Conservation (phyloP, 495 filamentous ascomycete species). For the Barbatosphaeria neglecta region DNA sequence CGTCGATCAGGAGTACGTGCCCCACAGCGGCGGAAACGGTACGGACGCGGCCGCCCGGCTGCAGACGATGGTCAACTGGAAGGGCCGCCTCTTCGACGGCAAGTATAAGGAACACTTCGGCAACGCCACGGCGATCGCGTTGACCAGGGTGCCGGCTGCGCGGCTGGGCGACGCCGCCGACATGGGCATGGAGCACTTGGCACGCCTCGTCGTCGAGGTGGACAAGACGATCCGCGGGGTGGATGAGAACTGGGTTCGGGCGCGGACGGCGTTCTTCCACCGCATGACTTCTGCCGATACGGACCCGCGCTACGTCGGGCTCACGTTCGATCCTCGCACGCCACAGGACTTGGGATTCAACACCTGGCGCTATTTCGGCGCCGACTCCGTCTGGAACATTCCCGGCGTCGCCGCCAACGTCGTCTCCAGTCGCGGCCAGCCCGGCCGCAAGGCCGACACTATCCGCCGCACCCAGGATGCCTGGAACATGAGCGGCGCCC, state of each 20-base stretch:
- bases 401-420: constrained; percentile 15
- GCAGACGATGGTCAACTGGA: constrained; percentile 23
- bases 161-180: constrained; percentile 8
- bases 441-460: constrained; percentile 14
- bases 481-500: constrained; percentile 17
- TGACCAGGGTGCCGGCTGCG: constrained; percentile 11
- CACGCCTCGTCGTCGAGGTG: constrained; percentile 10
- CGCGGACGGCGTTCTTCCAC: constrained; percentile 16
- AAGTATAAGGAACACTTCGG: constrained; percentile 21
- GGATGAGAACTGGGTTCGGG: constrained; percentile 18
- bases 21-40: constrained; percentile 8
- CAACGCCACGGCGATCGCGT: constrained; percentile 15
- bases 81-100: constrained; percentile 15
- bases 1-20: constrained; percentile 7
- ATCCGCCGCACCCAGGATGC: constrained; percentile 19
- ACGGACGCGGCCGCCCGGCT: constrained; percentile 9
- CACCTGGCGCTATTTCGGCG: constrained; percentile 24
- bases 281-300: constrained; percentile 10
- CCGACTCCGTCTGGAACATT: constrained; percentile 20
- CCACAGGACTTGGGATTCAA: constrained; percentile 19
- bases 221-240: constrained; percentile 16
- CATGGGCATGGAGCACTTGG: constrained; percentile 7
- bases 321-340: constrained; percentile 20
- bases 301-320: constrained; percentile 20
- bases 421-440: too few relatives aligned